Percentiles rank a stretch among this genome's conserved stretches.
These are phyloP conservation scores for Phialemoniopsis sp. DNA, from an alignment of 2,329 filamentous ascomycete genomes.

Conservation along the genomic window DNA sequence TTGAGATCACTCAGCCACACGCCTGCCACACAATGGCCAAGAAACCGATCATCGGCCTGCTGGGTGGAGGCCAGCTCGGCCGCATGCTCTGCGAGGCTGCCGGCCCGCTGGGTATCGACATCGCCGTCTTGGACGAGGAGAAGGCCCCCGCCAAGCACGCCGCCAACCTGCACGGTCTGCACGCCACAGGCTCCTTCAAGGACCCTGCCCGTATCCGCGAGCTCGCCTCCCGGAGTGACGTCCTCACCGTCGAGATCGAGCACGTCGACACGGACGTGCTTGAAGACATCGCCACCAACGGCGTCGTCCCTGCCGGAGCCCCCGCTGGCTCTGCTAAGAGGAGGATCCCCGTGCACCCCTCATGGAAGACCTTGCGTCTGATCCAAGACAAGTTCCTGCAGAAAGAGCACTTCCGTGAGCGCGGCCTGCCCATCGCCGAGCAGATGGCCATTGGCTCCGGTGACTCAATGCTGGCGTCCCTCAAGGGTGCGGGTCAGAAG, in stretches of 20 bases:
- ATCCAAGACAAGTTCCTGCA: slow-evolving; percentile 95
- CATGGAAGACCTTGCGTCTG: slow-evolving; percentile 78
- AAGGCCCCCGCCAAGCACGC: slow-evolving; percentile 82
- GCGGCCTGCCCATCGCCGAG: slow-evolving; percentile 68
- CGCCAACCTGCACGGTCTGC: slow-evolving; percentile 61
- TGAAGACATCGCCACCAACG: slow-evolving; percentile 70
- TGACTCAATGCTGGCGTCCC: slow-evolving; percentile 51
- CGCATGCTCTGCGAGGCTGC: slow-evolving; percentile 94
- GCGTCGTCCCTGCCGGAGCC: slow-evolving; percentile 48
- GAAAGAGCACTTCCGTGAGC: slow-evolving; percentile 70
- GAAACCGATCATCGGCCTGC: slow-evolving; percentile 43
- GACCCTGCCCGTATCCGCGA: slow-evolving; percentile 73
- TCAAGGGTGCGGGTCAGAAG: slow-evolving; percentile 57
- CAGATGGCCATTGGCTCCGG: slow-evolving; percentile 59
- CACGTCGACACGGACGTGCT: slow-evolving; percentile 89
- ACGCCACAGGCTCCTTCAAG: slow-evolving; percentile 86
- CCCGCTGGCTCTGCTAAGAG: slow-evolving; percentile 33
- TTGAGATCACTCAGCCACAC: too few relatives aligned
- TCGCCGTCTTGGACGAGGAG: slow-evolving; percentile 74
- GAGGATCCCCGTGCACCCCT: slow-evolving; percentile 67
- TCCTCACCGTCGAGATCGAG: slow-evolving; percentile 92
- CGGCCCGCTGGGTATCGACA: slow-evolving; percentile 65
- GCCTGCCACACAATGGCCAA: not conserved
- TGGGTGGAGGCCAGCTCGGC: slow-evolving; percentile 72
- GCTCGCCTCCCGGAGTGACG: slow-evolving; percentile 72